These are phyloP conservation scores for Sclerotinia sclerotiorum DNA, from an alignment of 2,329 filamentous ascomycete species.

Conservation along the genomic window DNA sequence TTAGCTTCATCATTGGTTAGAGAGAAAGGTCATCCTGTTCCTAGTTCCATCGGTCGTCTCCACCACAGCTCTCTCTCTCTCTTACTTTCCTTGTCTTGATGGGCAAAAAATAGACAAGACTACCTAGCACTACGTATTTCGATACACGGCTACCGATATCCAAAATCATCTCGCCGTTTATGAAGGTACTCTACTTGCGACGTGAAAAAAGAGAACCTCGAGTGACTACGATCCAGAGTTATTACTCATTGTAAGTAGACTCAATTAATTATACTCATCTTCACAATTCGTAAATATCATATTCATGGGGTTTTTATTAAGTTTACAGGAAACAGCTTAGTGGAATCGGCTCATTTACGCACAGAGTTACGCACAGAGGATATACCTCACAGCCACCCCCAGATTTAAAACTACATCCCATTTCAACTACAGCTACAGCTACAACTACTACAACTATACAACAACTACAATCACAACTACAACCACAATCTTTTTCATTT, in stretches of 20 bases:
- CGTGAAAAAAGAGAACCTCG: background rate
- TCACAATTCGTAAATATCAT: no score
- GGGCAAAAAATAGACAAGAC: background rate
- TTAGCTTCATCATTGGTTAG: background rate
- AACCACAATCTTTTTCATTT: background rate
- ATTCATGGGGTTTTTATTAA: no score
- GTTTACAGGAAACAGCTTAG: no score
- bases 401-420: background rate
- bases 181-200: background rate
- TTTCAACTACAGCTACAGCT: background rate
- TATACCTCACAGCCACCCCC: background rate
- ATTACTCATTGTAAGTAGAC: no score
- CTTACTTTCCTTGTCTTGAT: background rate
- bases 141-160: background rate
- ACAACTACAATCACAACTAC: background rate
- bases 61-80: background rate
- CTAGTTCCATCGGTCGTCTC: background rate
- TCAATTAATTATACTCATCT: no score
- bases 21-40: background rate
- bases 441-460: no score
- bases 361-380: no score
- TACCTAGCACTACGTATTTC: no score
- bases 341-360: no score
- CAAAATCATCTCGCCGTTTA: background rate
- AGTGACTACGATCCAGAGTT: background rate